Percentiles rank a stretch among this genome's conserved stretches.
Conservation (phyloP, 2,329 filamentous ascomycete genomes). For the Alternaria viburni region DNA sequence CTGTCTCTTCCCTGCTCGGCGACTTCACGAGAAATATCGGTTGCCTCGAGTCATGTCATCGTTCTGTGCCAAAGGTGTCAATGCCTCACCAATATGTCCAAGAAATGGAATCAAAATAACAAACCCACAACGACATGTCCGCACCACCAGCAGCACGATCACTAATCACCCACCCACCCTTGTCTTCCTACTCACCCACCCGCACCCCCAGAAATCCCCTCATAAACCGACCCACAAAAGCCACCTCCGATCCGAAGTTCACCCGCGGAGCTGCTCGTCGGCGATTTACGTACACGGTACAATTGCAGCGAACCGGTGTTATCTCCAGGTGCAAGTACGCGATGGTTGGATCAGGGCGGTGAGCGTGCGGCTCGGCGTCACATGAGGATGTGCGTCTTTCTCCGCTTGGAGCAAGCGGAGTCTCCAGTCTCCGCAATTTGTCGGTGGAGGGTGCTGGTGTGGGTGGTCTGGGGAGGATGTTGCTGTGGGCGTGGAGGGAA, state of each 20-base stretch:
- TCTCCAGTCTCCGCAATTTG: background rate
- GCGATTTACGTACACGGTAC: background rate
- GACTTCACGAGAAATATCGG: too few relatives aligned
- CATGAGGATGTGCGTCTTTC: background rate
- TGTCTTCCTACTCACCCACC: too few relatives aligned
- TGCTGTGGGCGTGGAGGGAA: background rate
- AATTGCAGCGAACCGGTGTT: background rate
- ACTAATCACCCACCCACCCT: too few relatives aligned
- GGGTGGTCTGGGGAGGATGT: background rate
- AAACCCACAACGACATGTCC: too few relatives aligned
- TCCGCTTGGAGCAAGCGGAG: background rate
- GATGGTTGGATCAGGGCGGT: background rate
- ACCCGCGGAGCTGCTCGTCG: background rate
- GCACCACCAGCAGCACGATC: too few relatives aligned
- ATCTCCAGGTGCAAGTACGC: background rate
- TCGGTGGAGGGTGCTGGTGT: background rate
- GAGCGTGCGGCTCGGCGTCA: background rate
- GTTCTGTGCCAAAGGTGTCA: too few relatives aligned
- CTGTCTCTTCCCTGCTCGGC: too few relatives aligned
- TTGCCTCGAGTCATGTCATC: too few relatives aligned
- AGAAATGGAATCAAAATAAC: too few relatives aligned
- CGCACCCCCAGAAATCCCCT: too few relatives aligned
- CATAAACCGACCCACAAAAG: too few relatives aligned
- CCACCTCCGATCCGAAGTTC: background rate
- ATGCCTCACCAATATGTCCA: too few relatives aligned